Percentiles rank a stretch among this genome's conserved stretches.
phyloP scores from a whole-genome alignment of 2,329 filamentous ascomycete genomes.

The Phaeophleospora eucalypticola region DNA sequence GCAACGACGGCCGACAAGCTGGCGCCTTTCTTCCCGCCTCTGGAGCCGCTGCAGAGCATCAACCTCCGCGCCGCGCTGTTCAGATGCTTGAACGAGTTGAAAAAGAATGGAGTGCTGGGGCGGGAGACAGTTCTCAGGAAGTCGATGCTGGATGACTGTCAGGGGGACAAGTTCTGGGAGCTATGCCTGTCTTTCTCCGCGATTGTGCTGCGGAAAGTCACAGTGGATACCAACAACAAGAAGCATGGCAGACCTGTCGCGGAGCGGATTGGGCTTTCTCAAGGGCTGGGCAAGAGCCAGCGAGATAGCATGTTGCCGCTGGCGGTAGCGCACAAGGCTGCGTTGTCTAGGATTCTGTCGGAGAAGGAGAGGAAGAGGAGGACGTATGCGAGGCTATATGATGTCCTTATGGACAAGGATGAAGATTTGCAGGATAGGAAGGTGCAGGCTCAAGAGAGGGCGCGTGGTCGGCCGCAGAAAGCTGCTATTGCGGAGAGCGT shows the following conservation, averaged over 20 bases:
- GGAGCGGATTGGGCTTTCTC: constrained; percentile 47
- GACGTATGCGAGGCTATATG: constrained; percentile 60
- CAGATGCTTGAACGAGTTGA: constrained; percentile 74
- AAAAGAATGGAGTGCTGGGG: constrained; percentile 80
- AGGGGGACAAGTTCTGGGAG: constrained; percentile 85
- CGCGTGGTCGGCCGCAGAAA: constrained; percentile 4
- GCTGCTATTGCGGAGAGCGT: constrained; percentile 50
- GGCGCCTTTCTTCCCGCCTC: constrained; percentile 82
- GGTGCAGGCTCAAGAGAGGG: constrained; percentile 27
- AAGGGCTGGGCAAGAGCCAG: constrained; percentile 29
- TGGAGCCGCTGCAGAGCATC: constrained; percentile 84
- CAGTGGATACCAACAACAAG: constrained; percentile 45
- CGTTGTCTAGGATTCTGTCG: constrained; percentile 57
- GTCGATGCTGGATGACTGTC: constrained; percentile 96
- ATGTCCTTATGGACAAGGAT: constrained; percentile 40
- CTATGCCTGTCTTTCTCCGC: constrained; percentile 79
- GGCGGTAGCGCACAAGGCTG: constrained; percentile 67
- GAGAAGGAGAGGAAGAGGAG: constrained; percentile 57
- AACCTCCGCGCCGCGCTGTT: constrained; percentile 83
- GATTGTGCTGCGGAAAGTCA: constrained; percentile 67
- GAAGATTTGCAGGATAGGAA: constrained; percentile 53
- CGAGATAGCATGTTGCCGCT: constrained; percentile 56
- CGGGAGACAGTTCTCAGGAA: constrained; percentile 79
- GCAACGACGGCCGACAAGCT: constrained; percentile 76
- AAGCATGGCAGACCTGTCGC: constrained; percentile 38